Conservation (phyloP, 1,284 basidiomycete genomes). For the Microbotryum silenes-acaulis region DNA sequence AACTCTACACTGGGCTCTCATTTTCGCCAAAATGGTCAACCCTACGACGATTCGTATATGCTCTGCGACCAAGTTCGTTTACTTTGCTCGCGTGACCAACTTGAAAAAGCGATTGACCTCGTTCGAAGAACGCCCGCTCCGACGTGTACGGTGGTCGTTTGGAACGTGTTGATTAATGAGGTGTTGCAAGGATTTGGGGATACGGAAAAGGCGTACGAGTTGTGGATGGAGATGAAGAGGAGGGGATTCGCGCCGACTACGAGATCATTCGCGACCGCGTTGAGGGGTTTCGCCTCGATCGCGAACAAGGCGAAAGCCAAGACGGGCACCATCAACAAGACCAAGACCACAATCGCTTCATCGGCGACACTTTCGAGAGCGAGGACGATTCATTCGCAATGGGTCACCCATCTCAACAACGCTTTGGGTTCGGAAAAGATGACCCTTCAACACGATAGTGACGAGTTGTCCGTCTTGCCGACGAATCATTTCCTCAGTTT, state of each 20-base stretch:
- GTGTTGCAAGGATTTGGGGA: constrained; percentile 5
- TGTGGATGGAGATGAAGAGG: constrained; percentile 33
- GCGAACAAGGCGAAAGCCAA: not conserved
- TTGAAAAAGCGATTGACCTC: constrained; percentile 16
- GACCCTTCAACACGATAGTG: not conserved
- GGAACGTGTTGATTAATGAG: constrained; percentile 31
- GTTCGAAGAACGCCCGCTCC: constrained; percentile 19
- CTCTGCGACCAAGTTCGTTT: constrained; percentile 20
- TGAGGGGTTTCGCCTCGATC: constrained; percentile 15
- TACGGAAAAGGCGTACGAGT: constrained; percentile 11
- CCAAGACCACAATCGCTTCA: not conserved
- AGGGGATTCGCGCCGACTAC: constrained; percentile 21
- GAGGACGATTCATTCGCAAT: constrained; percentile 26
- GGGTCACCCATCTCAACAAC: constrained; percentile 12
- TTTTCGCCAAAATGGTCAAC: constrained; percentile 1
- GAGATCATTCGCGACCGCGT: constrained; percentile 27
- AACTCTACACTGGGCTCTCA: not conserved
- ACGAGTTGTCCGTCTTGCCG: constrained; percentile 13
- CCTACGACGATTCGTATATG: constrained; percentile 27
- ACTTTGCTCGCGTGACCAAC: not conserved
- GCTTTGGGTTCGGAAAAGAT: not conserved
- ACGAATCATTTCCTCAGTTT: constrained; percentile 27
- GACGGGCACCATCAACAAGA: not conserved
- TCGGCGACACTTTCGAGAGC: constrained; percentile 6
- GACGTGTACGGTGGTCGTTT: constrained; percentile 32